Evolutionary conservation across 768 basidiomycete species (phyloP).

Genomic region (Mycena indigotica): DNA sequence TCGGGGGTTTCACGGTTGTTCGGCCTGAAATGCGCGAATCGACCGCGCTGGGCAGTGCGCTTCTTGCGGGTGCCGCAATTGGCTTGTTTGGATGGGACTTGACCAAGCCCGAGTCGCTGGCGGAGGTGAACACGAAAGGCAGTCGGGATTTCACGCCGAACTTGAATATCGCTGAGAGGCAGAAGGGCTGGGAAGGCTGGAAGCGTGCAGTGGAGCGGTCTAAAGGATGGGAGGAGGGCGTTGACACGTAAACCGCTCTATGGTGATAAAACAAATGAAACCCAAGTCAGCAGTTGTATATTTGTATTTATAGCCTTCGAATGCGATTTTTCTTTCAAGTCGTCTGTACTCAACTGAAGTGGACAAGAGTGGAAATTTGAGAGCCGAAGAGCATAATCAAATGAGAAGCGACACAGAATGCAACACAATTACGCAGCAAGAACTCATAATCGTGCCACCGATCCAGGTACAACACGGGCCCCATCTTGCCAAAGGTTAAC

Average conservation of each 20-base stretch:
- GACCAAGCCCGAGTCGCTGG: constrained; percentile 75
- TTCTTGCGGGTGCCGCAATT: constrained; percentile 90
- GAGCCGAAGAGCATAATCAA: too few relatives aligned
- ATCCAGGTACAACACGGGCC: too few relatives aligned
- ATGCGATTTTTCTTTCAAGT: too few relatives aligned
- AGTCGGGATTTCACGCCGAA: constrained; percentile 68
- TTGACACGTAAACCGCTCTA: constrained; percentile 29
- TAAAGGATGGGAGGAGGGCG: constrained; percentile 75
- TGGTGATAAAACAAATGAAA: too few relatives aligned
- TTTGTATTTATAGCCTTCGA: too few relatives aligned
- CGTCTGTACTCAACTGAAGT: too few relatives aligned
- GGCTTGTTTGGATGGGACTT: constrained; percentile 92
- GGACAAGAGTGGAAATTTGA: too few relatives aligned
- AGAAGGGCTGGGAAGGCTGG: constrained; percentile 79
- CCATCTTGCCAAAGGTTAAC: too few relatives aligned
- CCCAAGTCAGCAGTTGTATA: too few relatives aligned
- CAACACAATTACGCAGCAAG: too few relatives aligned
- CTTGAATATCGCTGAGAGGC: constrained; percentile 53
- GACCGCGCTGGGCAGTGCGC: constrained; percentile 92
- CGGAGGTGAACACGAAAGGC: constrained; percentile 85
- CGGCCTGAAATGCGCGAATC: constrained; percentile 98
- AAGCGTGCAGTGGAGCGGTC: constrained; percentile 85
- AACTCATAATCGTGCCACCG: too few relatives aligned
- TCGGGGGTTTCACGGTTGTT: constrained; percentile 90
- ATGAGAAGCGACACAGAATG: too few relatives aligned